A percentile compares a stretch with the other conserved stretches of the same genome.
Conservation (phyloP, 495 filamentous ascomycete genomes). For the Xylaria scruposa region DNA sequence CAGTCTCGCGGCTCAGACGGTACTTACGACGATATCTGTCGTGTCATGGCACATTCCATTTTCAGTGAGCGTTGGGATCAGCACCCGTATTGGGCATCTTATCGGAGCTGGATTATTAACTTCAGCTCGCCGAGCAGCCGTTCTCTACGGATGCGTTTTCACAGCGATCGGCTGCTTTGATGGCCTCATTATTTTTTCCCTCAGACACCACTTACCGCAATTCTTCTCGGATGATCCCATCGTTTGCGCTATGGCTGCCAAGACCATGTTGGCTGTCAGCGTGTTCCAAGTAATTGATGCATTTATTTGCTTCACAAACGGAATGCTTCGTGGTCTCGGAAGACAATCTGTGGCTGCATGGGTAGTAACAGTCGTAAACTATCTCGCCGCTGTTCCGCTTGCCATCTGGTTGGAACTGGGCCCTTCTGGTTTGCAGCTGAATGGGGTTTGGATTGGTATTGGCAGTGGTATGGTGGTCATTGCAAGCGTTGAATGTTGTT, state of each 20-base stretch:
- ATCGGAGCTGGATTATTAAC: constrained; percentile 57
- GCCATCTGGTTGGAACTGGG: constrained; percentile 70
- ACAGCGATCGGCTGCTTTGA: constrained; percentile 42
- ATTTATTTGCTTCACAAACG: constrained; percentile 61
- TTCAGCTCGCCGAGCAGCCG: constrained; percentile 42
- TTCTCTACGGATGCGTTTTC: constrained; percentile 40
- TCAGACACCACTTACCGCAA: constrained; percentile 40
- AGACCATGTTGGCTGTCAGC: constrained; percentile 52
- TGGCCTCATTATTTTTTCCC: constrained; percentile 41
- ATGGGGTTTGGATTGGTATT: constrained; percentile 74
- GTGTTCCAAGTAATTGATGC: constrained; percentile 44
- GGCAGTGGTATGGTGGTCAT: constrained; percentile 61
- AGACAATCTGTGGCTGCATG: constrained; percentile 77
- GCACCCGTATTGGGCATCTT: constrained; percentile 68
- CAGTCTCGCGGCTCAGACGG: constrained; percentile 67
- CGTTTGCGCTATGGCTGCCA: constrained; percentile 37
- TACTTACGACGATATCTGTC: constrained; percentile 65
- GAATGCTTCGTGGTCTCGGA: constrained; percentile 69
- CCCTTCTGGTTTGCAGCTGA: constrained; percentile 60
- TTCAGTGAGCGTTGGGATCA: constrained; percentile 67
- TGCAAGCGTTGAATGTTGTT: constrained; percentile 35
- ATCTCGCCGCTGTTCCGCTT: constrained; percentile 73
- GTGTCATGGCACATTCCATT: constrained; percentile 73
- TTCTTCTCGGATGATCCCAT: constrained; percentile 48
- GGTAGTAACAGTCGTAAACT: constrained; percentile 74